These are phyloP conservation scores for Psilocybe cubensis DNA, from an alignment of 768 basidiomycete species.

Conservation along the genomic window DNA sequence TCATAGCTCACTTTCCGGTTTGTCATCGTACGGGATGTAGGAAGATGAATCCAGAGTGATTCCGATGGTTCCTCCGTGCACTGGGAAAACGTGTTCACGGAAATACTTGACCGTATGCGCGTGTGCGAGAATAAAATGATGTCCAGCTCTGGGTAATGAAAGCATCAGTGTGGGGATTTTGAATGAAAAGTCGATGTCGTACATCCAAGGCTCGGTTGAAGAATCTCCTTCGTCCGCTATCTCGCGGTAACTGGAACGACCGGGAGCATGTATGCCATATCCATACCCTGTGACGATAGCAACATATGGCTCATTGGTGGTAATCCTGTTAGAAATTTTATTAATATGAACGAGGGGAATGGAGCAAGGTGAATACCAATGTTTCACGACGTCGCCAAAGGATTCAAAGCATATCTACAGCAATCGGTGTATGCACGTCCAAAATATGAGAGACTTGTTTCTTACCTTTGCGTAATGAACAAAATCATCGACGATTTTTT, in stretches of 20 bases:
- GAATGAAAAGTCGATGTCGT: conserved; percentile 20
- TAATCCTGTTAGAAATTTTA: conserved; percentile 48
- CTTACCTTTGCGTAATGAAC: conserved; percentile 62
- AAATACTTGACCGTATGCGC: conserved; percentile 68
- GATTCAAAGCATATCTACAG: conserved; percentile 64
- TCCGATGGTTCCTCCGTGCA: conserved; percentile 65
- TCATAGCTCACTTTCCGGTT: conserved; percentile 63
- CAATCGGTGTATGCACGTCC: not conserved
- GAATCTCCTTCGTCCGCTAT: conserved; percentile 57
- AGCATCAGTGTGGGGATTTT: not conserved
- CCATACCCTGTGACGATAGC: conserved; percentile 67
- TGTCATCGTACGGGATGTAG: conserved; percentile 68
- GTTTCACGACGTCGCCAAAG: conserved; percentile 74
- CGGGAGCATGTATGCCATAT: conserved; percentile 67
- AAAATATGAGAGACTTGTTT: not conserved
- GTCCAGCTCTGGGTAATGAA: conserved; percentile 53
- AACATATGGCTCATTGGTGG: conserved; percentile 77
- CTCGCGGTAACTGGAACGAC: conserved; percentile 53
- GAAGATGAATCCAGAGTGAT: conserved; percentile 75
- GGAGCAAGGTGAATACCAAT: conserved; percentile 48
- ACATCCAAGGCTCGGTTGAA: conserved; percentile 68
- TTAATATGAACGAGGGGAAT: not conserved
- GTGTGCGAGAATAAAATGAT: conserved; percentile 73
- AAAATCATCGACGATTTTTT: conserved; percentile 65
- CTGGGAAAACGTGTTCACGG: conserved; percentile 56